Base-by-base conservation (phyloP, 768 basidiomycete species). In the Hericium alpestre region DNA sequence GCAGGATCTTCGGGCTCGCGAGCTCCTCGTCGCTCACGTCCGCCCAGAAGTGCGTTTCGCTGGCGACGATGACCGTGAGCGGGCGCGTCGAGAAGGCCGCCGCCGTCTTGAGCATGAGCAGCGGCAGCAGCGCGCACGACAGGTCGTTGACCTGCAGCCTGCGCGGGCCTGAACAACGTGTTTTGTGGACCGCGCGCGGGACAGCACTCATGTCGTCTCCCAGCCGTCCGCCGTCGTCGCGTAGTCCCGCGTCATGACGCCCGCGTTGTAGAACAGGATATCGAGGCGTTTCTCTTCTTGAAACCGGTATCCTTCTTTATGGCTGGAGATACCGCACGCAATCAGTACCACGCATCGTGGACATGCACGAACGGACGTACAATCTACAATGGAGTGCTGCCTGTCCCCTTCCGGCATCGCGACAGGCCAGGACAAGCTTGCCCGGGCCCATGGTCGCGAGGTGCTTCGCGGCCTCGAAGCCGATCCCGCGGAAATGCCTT, bases 81-180 rank as follows among this genome's bases (percentile, higher is more conserved):
- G 61, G 59, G 13, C 57, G 54, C 20, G 23, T 15, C 18, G 59
- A 55, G 22, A 51, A 38, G 1, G 53, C 4, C 11, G n/a, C 8
- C 13, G 55, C 32, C 0, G 79, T 75, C 27, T 70, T 62, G 1
- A 73, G 49, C 66, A 81, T 69, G 9, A 59, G 62, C 4, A 80
- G 58, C 0, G 70, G 65, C 3, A 79, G 67, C 0, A 79, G 66
- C 6, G 72, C 66, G 7, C 69, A 70, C 0, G 75, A 67, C 8
- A 82, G 64, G 60, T 71, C 60, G 60, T 80, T 80, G 46, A 77
- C 71, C 57, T 80, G 79, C 0, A 79, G 54, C 5, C 79, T 82
- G 43, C 13, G 49, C 1, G 11, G 18, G n/a, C 2, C 23, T 25
- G 15, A 11, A 25, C 16, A 13, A n/a, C 15, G 1, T 43, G 23